Base-by-base conservation (phyloP, 352 stramenopile species). In the Phytophthora meadii region DNA sequence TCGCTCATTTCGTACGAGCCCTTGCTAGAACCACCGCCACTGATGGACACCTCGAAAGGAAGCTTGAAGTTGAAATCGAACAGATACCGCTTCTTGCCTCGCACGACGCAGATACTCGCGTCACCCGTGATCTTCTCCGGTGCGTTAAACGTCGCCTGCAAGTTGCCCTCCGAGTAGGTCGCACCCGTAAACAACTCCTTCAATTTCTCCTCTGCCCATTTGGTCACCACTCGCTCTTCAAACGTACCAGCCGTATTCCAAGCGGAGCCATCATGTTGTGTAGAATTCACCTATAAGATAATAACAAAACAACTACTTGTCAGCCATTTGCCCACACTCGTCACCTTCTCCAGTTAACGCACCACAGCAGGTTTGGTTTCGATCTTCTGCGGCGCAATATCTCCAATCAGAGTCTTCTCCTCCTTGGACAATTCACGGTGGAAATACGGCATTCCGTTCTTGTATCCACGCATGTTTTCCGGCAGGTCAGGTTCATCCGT, bases 391-490 rank as follows among this genome's bases (percentile, higher is more conserved):
- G 88, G 89, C 32, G 87, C 85, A 63, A 95, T 98, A 74, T 99
- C 98, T 55, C 98, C 97, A 59, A 98, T 98, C 72, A 99, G 92
- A 42, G 74, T 83, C 70, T 98, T 98, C 36, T 97, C 94, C 60
- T 99, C 88, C 68, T 98, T 95, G 9, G 90, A 96, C 34, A 99
- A 76, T 73, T 99, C 97, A 61, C 97, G 94, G 74, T 99, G 97
- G 79, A 99, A 99, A 68, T 98, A 99, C 24, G 87, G 87, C 47
- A 93, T 28, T 0, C 87, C 87, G 55, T 95, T 93, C 81, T 93
- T 93, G 74, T 95, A 95, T 19, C 87, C 87, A 22, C 80, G 77
- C 61, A 90, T 73, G 22, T 93, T 68, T 14, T 70, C 37, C 7
- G 82, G 78, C 22, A 93, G 47, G 28, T 93, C 84, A 7, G 81